Conservation (phyloP, 495 filamentous ascomycete species). For the Penicillium bialowiezense region DNA sequence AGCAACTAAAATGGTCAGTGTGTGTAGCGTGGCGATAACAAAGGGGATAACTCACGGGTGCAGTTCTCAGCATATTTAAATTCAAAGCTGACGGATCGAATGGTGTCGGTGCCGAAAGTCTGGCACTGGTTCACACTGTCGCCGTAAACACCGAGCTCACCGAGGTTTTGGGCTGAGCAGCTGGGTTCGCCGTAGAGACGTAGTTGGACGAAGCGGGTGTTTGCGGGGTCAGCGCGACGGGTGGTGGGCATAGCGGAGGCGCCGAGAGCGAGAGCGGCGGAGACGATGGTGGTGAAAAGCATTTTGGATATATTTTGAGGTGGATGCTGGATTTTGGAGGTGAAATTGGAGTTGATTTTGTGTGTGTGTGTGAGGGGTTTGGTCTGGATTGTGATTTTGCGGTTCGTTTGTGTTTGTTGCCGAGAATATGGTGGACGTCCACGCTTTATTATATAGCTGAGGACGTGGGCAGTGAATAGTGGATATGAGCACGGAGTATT, state of each 20-base stretch:
- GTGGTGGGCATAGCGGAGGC: slow-evolving; percentile 4
- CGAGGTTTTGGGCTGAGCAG: slow-evolving; percentile 15
- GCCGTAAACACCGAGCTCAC: slow-evolving; percentile 18
- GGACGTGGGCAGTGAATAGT: too few species aligned
- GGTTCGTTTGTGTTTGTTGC: too few species aligned
- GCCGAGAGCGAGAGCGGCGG: slow-evolving; percentile 2
- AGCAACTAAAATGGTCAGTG: slow-evolving; percentile 4
- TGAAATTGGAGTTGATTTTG: background rate
- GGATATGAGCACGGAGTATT: too few species aligned
- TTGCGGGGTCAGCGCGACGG: background rate
- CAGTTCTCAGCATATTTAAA: background rate
- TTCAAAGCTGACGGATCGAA: slow-evolving; percentile 11
- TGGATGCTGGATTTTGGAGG: background rate
- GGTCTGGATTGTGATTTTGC: background rate
- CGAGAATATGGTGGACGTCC: too few species aligned
- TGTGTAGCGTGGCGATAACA: too few species aligned
- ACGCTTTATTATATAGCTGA: too few species aligned
- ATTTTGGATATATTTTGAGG: slow-evolving; percentile 2
- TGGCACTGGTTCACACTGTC: slow-evolving; percentile 12
- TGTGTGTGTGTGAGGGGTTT: background rate
- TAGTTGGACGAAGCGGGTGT: slow-evolving; percentile 16
- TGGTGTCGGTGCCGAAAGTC: background rate
- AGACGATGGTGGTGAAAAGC: slow-evolving; percentile 5
- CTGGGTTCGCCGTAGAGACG: slow-evolving; percentile 16
- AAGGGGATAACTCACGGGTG: slow-evolving; percentile 14